A percentile compares a stretch with the other conserved stretches of the same genome.
These are phyloP conservation scores for Aspergillus sparsus DNA, from an alignment of 495 filamentous ascomycete genomes.

Conservation along the genomic window DNA sequence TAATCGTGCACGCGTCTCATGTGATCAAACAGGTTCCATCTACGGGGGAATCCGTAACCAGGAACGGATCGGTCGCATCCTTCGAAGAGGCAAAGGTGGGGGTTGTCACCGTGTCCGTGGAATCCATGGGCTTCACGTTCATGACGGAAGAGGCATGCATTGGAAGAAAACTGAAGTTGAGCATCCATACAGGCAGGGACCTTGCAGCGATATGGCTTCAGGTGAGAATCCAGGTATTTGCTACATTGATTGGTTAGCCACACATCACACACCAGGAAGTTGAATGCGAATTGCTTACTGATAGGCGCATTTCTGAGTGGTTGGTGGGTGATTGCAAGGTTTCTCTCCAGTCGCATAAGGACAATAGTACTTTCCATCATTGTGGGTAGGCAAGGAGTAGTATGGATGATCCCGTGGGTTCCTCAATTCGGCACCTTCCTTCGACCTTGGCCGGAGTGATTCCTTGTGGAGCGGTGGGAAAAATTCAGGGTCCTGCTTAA, in stretches of 20 bases:
- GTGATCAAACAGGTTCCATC: slow-evolving; percentile 93
- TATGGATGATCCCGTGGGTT: slow-evolving; percentile 75
- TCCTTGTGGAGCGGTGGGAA: slow-evolving; percentile 44
- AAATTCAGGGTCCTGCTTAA: slow-evolving; percentile 42
- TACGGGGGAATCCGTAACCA: slow-evolving; percentile 85
- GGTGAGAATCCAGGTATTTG: slow-evolving; percentile 92
- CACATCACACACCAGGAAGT: slow-evolving; percentile 6
- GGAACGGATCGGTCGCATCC: slow-evolving; percentile 78
- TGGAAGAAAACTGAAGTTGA: slow-evolving; percentile 77
- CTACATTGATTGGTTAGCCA: slow-evolving; percentile 50
- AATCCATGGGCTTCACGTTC: slow-evolving; percentile 93
- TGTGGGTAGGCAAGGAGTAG: slow-evolving; percentile 69
- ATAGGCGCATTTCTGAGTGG: slow-evolving; percentile 95
- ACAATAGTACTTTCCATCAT: slow-evolving; percentile 87
- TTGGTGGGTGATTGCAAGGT: slow-evolving; percentile 79
- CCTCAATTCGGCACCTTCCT: slow-evolving; percentile 51
- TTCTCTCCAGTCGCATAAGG: slow-evolving; percentile 70
- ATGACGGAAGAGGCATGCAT: slow-evolving; percentile 90
- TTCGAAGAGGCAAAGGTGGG: slow-evolving; percentile 78
- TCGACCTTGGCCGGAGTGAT: slow-evolving; percentile 44
- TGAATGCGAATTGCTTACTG: slow-evolving; percentile 63
- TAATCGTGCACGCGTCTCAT: slow-evolving; percentile 93
- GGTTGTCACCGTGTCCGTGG: slow-evolving; percentile 90
- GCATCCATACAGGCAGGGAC: slow-evolving; percentile 71
- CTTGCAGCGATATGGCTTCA: slow-evolving; percentile 94